These are phyloP conservation scores for Myriangium duriaei DNA, from an alignment of 2,329 filamentous ascomycete species.

Conservation along the genomic window DNA sequence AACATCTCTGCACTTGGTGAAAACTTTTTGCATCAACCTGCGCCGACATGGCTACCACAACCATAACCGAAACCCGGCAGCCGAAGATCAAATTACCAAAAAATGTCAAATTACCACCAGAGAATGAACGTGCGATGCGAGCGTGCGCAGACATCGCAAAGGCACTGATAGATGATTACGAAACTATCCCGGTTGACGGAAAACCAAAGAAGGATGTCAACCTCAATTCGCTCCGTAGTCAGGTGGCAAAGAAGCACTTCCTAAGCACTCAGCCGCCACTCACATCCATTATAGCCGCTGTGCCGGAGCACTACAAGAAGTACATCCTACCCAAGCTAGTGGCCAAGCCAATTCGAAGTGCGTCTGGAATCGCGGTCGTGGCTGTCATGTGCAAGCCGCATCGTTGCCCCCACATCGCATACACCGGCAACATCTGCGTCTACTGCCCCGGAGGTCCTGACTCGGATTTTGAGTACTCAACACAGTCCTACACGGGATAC, in stretches of 20 bases:
- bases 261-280: slow-evolving; percentile 78
- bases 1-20: too few species aligned
- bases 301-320: slow-evolving; percentile 99
- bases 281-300: slow-evolving; percentile 92
- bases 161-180: slow-evolving; percentile 86
- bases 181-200: slow-evolving; percentile 60
- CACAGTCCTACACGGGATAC: slow-evolving; percentile 96
- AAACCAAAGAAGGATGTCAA: slow-evolving; percentile 78
- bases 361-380: slow-evolving; percentile 92
- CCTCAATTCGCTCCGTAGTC: slow-evolving; percentile 74
- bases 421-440: slow-evolving; percentile 97
- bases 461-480: slow-evolving; percentile 98
- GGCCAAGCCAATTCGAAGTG: slow-evolving; percentile 91
- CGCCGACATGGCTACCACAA: slow-evolving; percentile 51
- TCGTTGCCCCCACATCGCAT: slow-evolving; percentile 92
- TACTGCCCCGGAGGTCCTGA: slow-evolving; percentile 97
- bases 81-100: slow-evolving; percentile 48
- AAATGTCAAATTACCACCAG: slow-evolving; percentile 65
- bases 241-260: slow-evolving; percentile 85
- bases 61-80: slow-evolving; percentile 37
- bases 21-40: slow-evolving; percentile 11
- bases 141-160: slow-evolving; percentile 94
- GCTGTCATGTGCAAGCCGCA: slow-evolving; percentile 99
- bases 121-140: slow-evolving; percentile 87
- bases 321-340: slow-evolving; percentile 94